Base-by-base conservation (phyloP, 306 rosid genomes). In the Chamaecrista fasciculata region DNA sequence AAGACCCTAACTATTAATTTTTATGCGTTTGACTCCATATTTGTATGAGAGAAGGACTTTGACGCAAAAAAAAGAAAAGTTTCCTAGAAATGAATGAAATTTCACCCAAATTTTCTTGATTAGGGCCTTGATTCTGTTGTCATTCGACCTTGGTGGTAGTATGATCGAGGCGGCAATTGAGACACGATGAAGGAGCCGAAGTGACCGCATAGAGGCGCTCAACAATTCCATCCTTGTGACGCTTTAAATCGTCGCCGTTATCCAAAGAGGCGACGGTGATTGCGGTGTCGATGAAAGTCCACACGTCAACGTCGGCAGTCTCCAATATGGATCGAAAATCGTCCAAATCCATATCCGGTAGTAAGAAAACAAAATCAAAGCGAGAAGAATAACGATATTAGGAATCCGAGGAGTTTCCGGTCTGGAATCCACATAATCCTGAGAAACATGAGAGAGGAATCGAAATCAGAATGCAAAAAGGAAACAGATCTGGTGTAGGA, bases 281-380 rank as follows among this genome's bases (percentile, higher is more conserved):
- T 4, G 96, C 97, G 16, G 91, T 76, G 66, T 89, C 91, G 50
- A 91, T 89, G 63, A 91, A 71, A 12, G 76, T 70, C 88, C 96
- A 91, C 8, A 91, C 79, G 44, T 91, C 97, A 14, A 89, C 85
- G 8, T 88, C 90, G 0, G 90, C 84, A 3, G 72, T 78, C 14
- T 86, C 92, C 57, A 91, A 47, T 15, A 91, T 62, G 51, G 91
- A 71, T 40, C 91, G 89, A 28, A 91, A 86, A 77, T 91, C 88
- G 19, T 89, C 91, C 70, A 75, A 80, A 71, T 91, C 97, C 94
- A 91, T 86, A 70, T 51, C 12, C 11, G 36, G 62, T 4, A 4
- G n/a, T n/a, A 9, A n/a, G 28, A 16, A 40, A 19, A 16, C 25
- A 0, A 67, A n/a, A 56, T 14, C 14, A 0, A n/a, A 14, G 62